A percentile compares a stretch with the other conserved stretches of the same genome.
These are phyloP conservation scores for Salinomyces thailandicus DNA, from an alignment of 2,329 filamentous ascomycete species.

Conservation along the genomic window DNA sequence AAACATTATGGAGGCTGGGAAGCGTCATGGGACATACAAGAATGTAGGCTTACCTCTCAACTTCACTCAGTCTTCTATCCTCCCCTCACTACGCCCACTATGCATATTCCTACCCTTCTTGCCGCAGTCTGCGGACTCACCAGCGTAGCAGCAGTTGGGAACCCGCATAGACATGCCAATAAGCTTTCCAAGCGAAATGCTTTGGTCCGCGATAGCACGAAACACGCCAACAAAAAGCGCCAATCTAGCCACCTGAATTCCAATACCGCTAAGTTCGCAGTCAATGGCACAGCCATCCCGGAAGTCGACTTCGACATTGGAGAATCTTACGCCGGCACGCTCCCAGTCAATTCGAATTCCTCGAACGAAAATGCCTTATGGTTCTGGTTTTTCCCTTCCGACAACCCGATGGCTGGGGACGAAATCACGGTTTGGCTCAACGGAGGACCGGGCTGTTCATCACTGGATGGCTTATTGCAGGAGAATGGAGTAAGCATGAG, in stretches of 20 bases:
- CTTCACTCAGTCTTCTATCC: no score
- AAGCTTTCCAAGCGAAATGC: constrained; percentile 1
- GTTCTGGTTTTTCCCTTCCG: constrained; percentile 42
- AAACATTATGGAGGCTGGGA: no score
- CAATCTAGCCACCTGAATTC: constrained; percentile 5
- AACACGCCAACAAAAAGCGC: constrained; percentile 1
- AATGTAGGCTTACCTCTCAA: no score
- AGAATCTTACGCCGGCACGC: constrained; percentile 23
- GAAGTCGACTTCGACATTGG: constrained; percentile 26
- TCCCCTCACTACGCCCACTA: no score
- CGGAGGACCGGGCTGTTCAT: constrained; percentile 34
- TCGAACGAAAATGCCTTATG: constrained; percentile 27
- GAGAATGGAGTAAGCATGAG: constrained; percentile 30
- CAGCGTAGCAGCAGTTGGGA: constrained; percentile 5
- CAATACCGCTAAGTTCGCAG: constrained; percentile 12
- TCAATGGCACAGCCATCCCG: constrained; percentile 20
- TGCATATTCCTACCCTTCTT: background rate
- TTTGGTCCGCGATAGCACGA: background rate
- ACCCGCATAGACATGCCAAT: constrained; percentile 4
- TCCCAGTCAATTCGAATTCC: constrained; percentile 17
- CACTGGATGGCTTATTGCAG: constrained; percentile 36
- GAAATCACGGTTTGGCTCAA: constrained; percentile 28
- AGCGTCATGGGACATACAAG: no score
- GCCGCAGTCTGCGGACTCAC: constrained; percentile 2
- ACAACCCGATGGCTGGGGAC: constrained; percentile 34